Percentiles rank a stretch among this genome's conserved stretches.
phyloP scores from a whole-genome alignment of 2,329 filamentous ascomycete genomes.

The Cadophora gregata region DNA sequence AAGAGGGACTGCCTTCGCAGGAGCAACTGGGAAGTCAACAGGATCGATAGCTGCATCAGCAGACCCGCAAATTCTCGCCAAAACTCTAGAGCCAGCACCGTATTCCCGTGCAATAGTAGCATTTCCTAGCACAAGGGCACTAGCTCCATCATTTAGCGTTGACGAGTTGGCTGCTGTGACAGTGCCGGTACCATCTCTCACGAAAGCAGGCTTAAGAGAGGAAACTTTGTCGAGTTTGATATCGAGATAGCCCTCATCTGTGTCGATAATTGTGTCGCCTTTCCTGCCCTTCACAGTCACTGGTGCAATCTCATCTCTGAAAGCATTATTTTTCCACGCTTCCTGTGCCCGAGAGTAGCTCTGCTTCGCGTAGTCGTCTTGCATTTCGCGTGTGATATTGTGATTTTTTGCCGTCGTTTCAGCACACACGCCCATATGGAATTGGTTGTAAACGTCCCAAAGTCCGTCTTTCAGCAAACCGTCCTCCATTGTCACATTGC shows the following conservation, averaged over 20 bases:
- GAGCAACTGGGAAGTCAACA: conserved; percentile 93
- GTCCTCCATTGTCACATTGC: conserved; percentile 86
- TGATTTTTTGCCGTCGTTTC: conserved; percentile 93
- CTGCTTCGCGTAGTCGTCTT: conserved; percentile 89
- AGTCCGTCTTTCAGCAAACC: conserved; percentile 93
- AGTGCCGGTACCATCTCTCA: conserved; percentile 83
- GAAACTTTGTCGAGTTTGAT: conserved; percentile 86
- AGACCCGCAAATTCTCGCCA: conserved; percentile 85
- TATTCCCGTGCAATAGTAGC: conserved; percentile 82
- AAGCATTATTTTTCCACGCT: conserved; percentile 83
- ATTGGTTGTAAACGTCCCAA: conserved; percentile 94
- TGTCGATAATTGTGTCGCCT: conserved; percentile 77
- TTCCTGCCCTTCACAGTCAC: conserved; percentile 87
- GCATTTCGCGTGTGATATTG: conserved; percentile 78
- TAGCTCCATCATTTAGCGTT: conserved; percentile 93
- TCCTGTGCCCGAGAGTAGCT: conserved; percentile 90
- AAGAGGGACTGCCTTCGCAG: conserved; percentile 89
- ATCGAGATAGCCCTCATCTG: conserved; percentile 89
- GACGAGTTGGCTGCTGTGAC: conserved; percentile 96
- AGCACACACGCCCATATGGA: conserved; percentile 98
- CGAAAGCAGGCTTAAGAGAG: conserved; percentile 88
- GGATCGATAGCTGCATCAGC: conserved; percentile 91
- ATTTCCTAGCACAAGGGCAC: conserved; percentile 84
- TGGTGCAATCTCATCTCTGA: conserved; percentile 87
- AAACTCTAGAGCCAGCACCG: conserved; percentile 75